Evolutionary conservation across 2,329 filamentous ascomycete species (phyloP), one percentile per base, ranked within the genome.

Genomic region (Claviceps sp.): DNA sequence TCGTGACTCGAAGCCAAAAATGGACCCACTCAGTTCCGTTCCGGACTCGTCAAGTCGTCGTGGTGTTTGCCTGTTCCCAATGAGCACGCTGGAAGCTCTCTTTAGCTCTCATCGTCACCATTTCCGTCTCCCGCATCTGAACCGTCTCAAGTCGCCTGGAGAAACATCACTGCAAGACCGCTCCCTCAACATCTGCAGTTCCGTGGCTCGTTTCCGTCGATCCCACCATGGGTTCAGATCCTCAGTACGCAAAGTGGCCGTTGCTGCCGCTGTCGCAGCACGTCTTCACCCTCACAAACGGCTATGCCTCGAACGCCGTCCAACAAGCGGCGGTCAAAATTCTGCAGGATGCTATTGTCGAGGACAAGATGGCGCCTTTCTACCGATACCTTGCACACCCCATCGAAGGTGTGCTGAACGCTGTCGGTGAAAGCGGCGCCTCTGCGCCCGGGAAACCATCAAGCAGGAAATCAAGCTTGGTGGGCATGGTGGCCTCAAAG

Each of bases 361-460:
- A 88, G 70, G 78, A 91, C 68, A 87, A 89, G 73, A 93, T 93
- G 85, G 87, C 87, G 18, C 86, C 87, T 30, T 79, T 94, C 56
- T 94, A 93, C 73, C 82, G 84, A 64, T 86, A 90, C 67, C 78
- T 94, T 49, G 85, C 87, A 56, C 86, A 93, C 63, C 87, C 87
- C 6, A 76, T 80, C 56, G 86, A 93, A 56, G 89, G 89, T 55
- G 83, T 93, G 56, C 72, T 95, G 65, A 95, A 95, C 67, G 73
- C 75, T 51, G 71, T 82, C 42, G 86, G 86, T 57, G 87, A 94
- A 64, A 76, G 71, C 59, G 63, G 65, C 54, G 71, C 70, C 55
- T 66, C 68, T 65, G 68, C 68, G 63, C 68, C 70, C 57, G 68
- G 76, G 68, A 83, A 78, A 68, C 74, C 80, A n/a, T 67, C 75